Percentiles rank a stretch among this genome's conserved stretches.
Evolutionary conservation across 1,284 basidiomycete genomes (phyloP).

Genomic region (Cystobasidium pallidum): DNA sequence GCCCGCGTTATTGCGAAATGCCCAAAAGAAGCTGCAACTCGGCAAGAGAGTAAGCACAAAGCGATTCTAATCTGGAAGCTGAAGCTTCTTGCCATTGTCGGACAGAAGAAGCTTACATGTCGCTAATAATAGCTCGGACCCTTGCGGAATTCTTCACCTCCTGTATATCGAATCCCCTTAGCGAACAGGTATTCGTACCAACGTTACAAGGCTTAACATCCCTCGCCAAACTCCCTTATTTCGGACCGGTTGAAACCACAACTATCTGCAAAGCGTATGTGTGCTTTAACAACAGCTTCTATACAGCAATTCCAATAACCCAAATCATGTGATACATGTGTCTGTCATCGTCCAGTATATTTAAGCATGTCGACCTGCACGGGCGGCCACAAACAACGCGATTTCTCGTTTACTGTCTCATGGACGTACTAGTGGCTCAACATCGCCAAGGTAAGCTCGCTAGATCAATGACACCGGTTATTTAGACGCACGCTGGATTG

Average conservation of each 20-base stretch:
- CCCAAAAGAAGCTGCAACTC: slow-evolving; percentile 70
- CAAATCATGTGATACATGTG: background rate
- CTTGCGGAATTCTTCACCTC: slow-evolving; percentile 75
- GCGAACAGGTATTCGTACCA: slow-evolving; percentile 71
- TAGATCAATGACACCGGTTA: slow-evolving; percentile 2
- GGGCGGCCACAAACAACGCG: slow-evolving; percentile 79
- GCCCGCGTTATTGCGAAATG: slow-evolving; percentile 68
- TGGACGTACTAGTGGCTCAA: slow-evolving; percentile 76
- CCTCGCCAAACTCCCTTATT: slow-evolving; percentile 68
- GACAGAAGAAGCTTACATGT: background rate
- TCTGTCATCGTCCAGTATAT: slow-evolving; percentile 64
- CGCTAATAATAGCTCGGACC: slow-evolving; percentile 67
- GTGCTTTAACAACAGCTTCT: background rate
- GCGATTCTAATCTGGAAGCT: background rate
- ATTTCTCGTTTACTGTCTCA: slow-evolving; percentile 76
- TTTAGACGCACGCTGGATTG: slow-evolving; percentile 40
- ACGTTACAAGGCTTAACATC: slow-evolving; percentile 73
- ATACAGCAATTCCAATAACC: background rate
- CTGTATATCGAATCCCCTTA: slow-evolving; percentile 72
- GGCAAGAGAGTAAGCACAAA: slow-evolving; percentile 71
- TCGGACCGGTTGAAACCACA: slow-evolving; percentile 71
- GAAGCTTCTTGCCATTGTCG: background rate
- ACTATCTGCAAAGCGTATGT: slow-evolving; percentile 71
- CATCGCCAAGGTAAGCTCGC: slow-evolving; percentile 68
- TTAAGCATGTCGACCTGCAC: slow-evolving; percentile 77